Base-by-base conservation (phyloP, 139 green algal genomes). In the Picochlorum sp. region DNA sequence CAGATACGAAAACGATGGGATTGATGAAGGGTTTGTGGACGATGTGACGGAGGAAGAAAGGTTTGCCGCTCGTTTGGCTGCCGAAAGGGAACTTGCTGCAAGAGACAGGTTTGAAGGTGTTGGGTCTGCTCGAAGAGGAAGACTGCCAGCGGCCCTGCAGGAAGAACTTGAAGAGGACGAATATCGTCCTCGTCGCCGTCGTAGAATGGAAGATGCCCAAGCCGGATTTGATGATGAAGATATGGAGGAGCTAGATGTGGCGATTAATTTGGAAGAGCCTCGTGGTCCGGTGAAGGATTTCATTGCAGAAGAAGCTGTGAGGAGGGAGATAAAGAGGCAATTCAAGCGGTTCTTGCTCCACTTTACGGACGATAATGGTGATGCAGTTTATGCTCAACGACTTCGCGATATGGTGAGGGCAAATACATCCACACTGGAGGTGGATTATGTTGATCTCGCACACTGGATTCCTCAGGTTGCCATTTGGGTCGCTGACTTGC, bases 391-490 rank as follows among this genome's bases (percentile, higher is more conserved):
- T 67, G 25, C 32, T 7, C 50, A 61, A 20, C 68, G 69, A 28
- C 72, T 94, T 31, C 37, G 57, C 13, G 67, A 86, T 12, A 87
- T 91, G 81, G 78, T 69, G 54, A 70, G 56, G 3, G 78, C 62
- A 61, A 91, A 93, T 72, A 67, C 71, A 37, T 69, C 80, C 60
- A 82, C 58, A 47, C 73, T 99, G 61, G 82, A 96, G 57, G 79
- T 99, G 9, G 65, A 80, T 55, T 98, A 89, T 67, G 37, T 61
- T 24, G 75, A 99, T 72, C 77, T 98, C 56, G 67, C 67, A 24
- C 59, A 55, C 33, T 64, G 65, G 14, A 63, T 78, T 25, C 66
- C 61, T 9, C 61, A 76, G 7, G 63, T 96, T 22, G 85, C 84
- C 30, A 81, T 94, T 44, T 95, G 81, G 77, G 51, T 90, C 54